These are phyloP conservation scores for Lipomyces yamanashiensis DNA, from an alignment of 805 yeast species.

Conservation along the genomic window DNA sequence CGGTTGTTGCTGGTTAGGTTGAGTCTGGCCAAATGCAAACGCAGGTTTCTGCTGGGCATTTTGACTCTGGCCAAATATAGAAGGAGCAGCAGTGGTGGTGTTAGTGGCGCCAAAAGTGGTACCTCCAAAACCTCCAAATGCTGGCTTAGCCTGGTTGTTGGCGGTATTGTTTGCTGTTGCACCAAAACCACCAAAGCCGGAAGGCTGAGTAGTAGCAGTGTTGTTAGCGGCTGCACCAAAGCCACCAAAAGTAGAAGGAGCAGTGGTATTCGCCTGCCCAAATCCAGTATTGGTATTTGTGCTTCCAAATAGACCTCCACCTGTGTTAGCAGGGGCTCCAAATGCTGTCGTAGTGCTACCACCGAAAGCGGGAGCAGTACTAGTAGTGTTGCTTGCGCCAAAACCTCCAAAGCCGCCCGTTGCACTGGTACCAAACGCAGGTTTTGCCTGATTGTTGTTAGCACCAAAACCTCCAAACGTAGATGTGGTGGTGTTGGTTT, in stretches of 20 bases:
- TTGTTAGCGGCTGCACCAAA: conserved; percentile 41
- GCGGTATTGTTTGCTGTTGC: conserved; percentile 18
- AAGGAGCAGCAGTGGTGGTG: conserved; percentile 24
- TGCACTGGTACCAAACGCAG: conserved; percentile 35
- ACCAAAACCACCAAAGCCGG: conserved; percentile 35
- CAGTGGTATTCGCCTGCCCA: conserved; percentile 37
- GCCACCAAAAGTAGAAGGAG: conserved; percentile 40
- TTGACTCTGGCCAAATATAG: conserved; percentile 34
- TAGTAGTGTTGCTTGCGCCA: conserved; percentile 43
- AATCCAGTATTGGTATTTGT: conserved; percentile 45
- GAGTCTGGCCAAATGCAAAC: conserved; percentile 33
- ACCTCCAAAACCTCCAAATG: conserved; percentile 44
- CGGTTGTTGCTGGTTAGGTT: conserved; percentile 18
- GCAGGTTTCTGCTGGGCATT: conserved; percentile 24
- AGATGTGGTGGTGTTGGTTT: conserved; percentile 41
- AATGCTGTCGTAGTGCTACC: conserved; percentile 36
- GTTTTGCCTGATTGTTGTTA: conserved; percentile 32
- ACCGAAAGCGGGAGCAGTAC: conserved; percentile 40
- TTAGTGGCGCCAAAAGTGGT: conserved; percentile 18
- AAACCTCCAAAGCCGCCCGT: conserved; percentile 24
- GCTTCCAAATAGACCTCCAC: conserved; percentile 44
- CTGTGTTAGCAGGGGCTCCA: conserved; percentile 46
- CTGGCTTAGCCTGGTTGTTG: conserved; percentile 34
- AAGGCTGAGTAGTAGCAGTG: conserved; percentile 32
- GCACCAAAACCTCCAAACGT: conserved; percentile 47